Conservation (phyloP, 2,329 filamentous ascomycete species). For the Lasiodiplodia gonubiensis region DNA sequence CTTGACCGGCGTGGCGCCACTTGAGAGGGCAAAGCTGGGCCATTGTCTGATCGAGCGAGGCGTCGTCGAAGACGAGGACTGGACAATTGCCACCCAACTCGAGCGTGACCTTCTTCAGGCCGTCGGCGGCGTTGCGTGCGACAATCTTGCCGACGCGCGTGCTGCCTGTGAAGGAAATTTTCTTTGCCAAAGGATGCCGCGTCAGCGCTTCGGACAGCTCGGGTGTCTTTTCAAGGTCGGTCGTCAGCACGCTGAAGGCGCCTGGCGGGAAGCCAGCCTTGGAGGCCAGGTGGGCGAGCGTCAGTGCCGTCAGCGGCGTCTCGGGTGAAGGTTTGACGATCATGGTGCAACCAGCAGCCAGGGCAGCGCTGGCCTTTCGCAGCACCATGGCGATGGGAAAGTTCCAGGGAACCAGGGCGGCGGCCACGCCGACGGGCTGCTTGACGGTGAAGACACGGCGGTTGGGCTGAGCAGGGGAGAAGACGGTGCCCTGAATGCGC, state of each 20-base stretch:
- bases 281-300: slow-evolving; percentile 46
- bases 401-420: slow-evolving; percentile 52
- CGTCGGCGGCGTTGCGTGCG: slow-evolving; percentile 49
- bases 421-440: slow-evolving; percentile 55
- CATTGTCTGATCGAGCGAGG: slow-evolving; percentile 50
- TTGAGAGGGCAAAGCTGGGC: slow-evolving; percentile 54
- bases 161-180: slow-evolving; percentile 51
- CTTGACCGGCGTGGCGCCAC: slow-evolving; percentile 55
- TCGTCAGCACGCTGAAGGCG: slow-evolving; percentile 49
- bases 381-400: slow-evolving; percentile 48
- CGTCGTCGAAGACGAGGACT: slow-evolving; percentile 52
- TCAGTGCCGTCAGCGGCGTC: slow-evolving; percentile 48
- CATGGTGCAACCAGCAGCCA: slow-evolving; percentile 45
- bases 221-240: slow-evolving; percentile 38
- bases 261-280: slow-evolving; percentile 50
- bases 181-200: slow-evolving; percentile 47
- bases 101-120: slow-evolving; percentile 52
- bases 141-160: slow-evolving; percentile 48
- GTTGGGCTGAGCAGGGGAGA: slow-evolving; percentile 64
- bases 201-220: slow-evolving; percentile 44
- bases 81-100: slow-evolving; percentile 54
- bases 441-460: slow-evolving; percentile 74
- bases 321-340: slow-evolving; percentile 50
- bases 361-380: slow-evolving; percentile 43
- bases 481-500: slow-evolving; percentile 66